Evolutionary conservation across 2,329 filamentous ascomycete genomes (phyloP), one percentile per base, ranked within the genome.

Genomic region (Aspergillus puulaauensis): DNA sequence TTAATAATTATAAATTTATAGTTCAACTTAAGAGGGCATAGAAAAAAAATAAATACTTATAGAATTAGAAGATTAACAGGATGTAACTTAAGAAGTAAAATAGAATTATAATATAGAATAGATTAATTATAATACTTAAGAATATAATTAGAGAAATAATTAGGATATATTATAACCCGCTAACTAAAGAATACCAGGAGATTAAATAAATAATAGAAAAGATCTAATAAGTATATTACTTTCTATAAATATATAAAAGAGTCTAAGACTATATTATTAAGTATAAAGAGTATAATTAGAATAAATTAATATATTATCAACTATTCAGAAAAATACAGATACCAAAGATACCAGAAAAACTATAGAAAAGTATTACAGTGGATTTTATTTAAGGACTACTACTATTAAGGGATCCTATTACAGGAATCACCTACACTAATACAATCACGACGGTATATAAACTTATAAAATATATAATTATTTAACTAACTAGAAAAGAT

Each of bases 201-300:
- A 41, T 51, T 19, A 40, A 43, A 43, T 24, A 31, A 33, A 52
- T 17, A 24, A 52, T 21, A 17, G n/a, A 33, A 39, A 53, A 45
- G 23, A 19, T 27, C 15, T 33, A 53, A 39, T 5, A 24, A n/a
- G n/a, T 11, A 6, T 53, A 53, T 21, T 53, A 24, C 6, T 53
- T 53, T 27, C 19, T 44, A 53, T 39, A 39, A 54, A 54, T 54
- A 48, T 21, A 54, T 40, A 11, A 54, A 48, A 14, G 40, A 40
- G 21, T 54, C 33, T 23, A 24, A 7, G 15, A 47, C 1, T 54
- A 54, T 54, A 54, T 54, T 41, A 21, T 7, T 23, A 7, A 24
- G 35, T 54, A 17, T 24, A 37, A 41, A 7, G 17, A 19, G 19
- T 19, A 19, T 19, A 19, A 19, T 19, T 19, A 19, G 2, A 19